A percentile compares a stretch with the other conserved stretches of the same genome.
Evolutionary conservation across 148 eudicot species (phyloP).

Genomic region (Rhododendron mucronatum): DNA sequence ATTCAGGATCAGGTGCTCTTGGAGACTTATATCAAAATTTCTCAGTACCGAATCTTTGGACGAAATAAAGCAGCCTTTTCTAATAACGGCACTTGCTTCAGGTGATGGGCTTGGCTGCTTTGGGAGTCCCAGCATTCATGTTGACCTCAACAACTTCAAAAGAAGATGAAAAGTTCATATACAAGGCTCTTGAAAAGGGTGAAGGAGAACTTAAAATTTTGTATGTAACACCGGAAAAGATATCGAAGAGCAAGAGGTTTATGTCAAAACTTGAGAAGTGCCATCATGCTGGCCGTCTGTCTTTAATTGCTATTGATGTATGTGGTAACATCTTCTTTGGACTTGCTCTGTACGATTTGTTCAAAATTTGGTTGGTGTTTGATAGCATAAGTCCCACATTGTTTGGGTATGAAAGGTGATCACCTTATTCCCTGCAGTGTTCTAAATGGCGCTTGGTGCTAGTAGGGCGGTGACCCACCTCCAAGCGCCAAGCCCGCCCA

Average conservation of each 20-base stretch:
- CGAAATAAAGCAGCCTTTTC: background rate
- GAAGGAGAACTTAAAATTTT: slow-evolving; percentile 86
- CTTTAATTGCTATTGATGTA: slow-evolving; percentile 92
- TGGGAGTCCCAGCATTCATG: slow-evolving; percentile 89
- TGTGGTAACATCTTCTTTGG: slow-evolving; percentile 1
- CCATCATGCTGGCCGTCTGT: slow-evolving; percentile 89
- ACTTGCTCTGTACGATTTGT: background rate
- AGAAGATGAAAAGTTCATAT: slow-evolving; percentile 82
- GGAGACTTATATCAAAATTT: background rate
- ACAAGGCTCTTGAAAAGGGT: slow-evolving; percentile 92
- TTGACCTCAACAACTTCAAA: slow-evolving; percentile 84
- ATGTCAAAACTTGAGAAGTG: slow-evolving; percentile 99
- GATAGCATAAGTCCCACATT: background rate
- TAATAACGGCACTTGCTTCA: slow-evolving; percentile 27
- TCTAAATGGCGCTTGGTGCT: no score
- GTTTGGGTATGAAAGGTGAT: background rate
- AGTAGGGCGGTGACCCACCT: no score
- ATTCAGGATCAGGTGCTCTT: slow-evolving; percentile 92
- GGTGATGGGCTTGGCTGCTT: slow-evolving; percentile 97
- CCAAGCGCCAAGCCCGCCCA: no score
- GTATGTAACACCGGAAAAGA: slow-evolving; percentile 96
- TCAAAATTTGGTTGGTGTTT: background rate
- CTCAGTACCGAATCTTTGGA: background rate
- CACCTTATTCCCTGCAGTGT: no score
- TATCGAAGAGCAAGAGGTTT: slow-evolving; percentile 98